Conservation (phyloP, 495 filamentous ascomycete genomes). For the Hypoxylon crocopeplum region DNA sequence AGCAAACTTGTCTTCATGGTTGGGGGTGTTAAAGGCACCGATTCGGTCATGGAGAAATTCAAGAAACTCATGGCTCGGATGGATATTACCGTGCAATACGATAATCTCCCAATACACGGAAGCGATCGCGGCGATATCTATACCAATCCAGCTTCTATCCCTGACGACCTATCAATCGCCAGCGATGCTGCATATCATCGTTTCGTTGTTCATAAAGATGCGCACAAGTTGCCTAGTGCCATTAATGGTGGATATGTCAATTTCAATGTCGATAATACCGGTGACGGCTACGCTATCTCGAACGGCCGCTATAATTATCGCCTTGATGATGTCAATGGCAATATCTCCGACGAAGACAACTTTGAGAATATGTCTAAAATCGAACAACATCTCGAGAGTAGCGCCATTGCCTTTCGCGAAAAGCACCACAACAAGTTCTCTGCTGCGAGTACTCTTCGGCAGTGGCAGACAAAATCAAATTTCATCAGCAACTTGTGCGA, state of each 20-base stretch:
- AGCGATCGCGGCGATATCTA: slow-evolving; percentile 25
- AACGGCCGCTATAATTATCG: background rate
- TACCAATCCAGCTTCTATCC: slow-evolving; percentile 1
- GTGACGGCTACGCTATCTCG: background rate
- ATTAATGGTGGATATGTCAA: slow-evolving; percentile 8
- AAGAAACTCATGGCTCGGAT: slow-evolving; percentile 66
- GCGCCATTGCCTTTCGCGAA: slow-evolving; percentile 33
- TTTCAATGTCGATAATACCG: background rate
- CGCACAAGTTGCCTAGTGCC: background rate
- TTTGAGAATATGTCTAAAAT: slow-evolving; percentile 19
- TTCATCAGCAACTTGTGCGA: slow-evolving; percentile 32
- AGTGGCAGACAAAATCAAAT: slow-evolving; percentile 35
- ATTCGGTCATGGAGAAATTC: slow-evolving; percentile 69
- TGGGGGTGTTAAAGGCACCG: slow-evolving; percentile 57
- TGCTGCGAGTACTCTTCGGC: slow-evolving; percentile 30
- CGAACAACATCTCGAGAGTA: slow-evolving; percentile 30
- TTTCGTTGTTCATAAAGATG: slow-evolving; percentile 1
- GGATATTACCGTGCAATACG: slow-evolving; percentile 72
- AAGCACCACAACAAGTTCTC: slow-evolving; percentile 37
- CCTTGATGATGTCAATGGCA: background rate
- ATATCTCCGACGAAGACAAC: slow-evolving; percentile 13
- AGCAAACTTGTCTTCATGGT: slow-evolving; percentile 83
- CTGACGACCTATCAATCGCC: slow-evolving; percentile 12
- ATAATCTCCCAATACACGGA: slow-evolving; percentile 31
- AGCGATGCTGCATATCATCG: slow-evolving; percentile 5